Percentiles rank a stretch among this genome's conserved stretches.
phyloP scores from a whole-genome alignment of 352 stramenopile species.

The Phytophthora ohioensis region DNA sequence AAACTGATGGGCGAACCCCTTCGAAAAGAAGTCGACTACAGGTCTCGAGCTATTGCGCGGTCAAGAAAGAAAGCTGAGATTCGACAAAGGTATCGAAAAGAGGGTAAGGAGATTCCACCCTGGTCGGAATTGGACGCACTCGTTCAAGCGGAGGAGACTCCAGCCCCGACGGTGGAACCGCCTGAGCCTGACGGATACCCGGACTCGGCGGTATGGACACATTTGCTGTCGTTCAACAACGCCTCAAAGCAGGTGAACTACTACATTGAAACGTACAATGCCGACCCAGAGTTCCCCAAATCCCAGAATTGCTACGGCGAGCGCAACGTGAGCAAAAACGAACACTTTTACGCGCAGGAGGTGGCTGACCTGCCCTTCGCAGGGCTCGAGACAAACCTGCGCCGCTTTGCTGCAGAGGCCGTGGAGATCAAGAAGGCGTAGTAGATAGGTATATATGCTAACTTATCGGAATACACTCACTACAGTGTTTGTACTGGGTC shows the following conservation, averaged over 20 bases:
- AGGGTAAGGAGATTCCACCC: conserved; percentile 35
- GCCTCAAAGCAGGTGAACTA: conserved; percentile 49
- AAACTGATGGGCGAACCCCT: conserved; percentile 50
- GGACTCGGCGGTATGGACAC: conserved; percentile 74
- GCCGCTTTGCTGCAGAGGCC: conserved; percentile 37
- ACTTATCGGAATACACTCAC: conserved; percentile 19
- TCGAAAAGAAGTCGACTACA: conserved; percentile 36
- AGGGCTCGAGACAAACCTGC: conserved; percentile 34
- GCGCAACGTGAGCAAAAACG: conserved; percentile 37
- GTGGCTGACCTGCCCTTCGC: conserved; percentile 32
- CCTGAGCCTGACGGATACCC: conserved; percentile 43
- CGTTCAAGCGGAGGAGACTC: conserved; percentile 27
- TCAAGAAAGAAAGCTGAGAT: conserved; percentile 34
- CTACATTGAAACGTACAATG: conserved; percentile 64
- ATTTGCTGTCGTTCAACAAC: conserved; percentile 70
- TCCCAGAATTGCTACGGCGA: conserved; percentile 74
- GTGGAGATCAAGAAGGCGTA: conserved; percentile 33
- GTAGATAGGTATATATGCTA: conserved; percentile 15
- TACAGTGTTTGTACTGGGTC: conserved; percentile 4
- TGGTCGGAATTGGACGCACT: conserved; percentile 33
- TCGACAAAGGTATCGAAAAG: conserved; percentile 24
- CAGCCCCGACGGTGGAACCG: conserved; percentile 33
- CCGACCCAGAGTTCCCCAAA: conserved; percentile 48
- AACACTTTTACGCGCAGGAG: conserved; percentile 38
- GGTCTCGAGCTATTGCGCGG: conserved; percentile 26